A percentile compares a stretch with the other conserved stretches of the same genome.
These are phyloP conservation scores for Prunus yedoensis DNA, from an alignment of 331 rosid genomes.

Conservation along the genomic window DNA sequence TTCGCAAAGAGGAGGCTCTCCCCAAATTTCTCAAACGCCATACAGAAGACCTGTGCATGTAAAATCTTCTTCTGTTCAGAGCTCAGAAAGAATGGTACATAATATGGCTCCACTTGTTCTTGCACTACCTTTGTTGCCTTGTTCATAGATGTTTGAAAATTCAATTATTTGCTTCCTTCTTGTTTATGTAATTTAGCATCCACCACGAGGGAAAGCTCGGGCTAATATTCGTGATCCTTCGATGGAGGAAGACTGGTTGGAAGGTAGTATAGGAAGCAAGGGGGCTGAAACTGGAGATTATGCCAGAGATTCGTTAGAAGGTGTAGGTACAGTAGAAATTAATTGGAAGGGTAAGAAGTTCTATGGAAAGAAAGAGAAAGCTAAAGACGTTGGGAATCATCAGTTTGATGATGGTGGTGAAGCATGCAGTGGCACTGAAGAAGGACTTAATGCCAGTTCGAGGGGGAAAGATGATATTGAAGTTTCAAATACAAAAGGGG, in stretches of 20 bases:
- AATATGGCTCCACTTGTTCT: conserved; percentile 16
- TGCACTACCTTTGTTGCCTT: conserved; percentile 22
- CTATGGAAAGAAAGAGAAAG: conserved; percentile 49
- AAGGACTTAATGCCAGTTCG: conserved; percentile 46
- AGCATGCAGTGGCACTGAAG: conserved; percentile 76
- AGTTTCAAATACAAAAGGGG: conserved; percentile 47
- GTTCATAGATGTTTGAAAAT: neutral
- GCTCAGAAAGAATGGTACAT: conserved; percentile 53
- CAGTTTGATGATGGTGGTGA: conserved; percentile 68
- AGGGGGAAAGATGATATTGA: conserved; percentile 52
- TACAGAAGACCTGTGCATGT: conserved; percentile 39
- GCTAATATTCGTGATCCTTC: conserved; percentile 40
- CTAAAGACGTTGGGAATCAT: conserved; percentile 39
- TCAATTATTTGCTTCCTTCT: conserved; percentile 17
- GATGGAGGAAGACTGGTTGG: conserved; percentile 48
- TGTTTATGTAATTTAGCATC: conserved; percentile 35
- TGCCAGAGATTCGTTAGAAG: conserved; percentile 52
- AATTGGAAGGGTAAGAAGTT: conserved; percentile 43
- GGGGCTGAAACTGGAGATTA: conserved; percentile 63
- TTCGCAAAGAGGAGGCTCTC: conserved; percentile 65
- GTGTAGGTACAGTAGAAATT: conserved; percentile 53
- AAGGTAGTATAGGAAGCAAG: conserved; percentile 52
- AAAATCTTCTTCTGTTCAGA: conserved; percentile 43
- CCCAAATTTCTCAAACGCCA: conserved; percentile 47
- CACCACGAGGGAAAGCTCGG: conserved; percentile 31